Percentiles rank a stretch among this genome's conserved stretches.
Evolutionary conservation across 371 early-diverging fungal genomes (phyloP).

Genomic region (Lichtheimia ornata): DNA sequence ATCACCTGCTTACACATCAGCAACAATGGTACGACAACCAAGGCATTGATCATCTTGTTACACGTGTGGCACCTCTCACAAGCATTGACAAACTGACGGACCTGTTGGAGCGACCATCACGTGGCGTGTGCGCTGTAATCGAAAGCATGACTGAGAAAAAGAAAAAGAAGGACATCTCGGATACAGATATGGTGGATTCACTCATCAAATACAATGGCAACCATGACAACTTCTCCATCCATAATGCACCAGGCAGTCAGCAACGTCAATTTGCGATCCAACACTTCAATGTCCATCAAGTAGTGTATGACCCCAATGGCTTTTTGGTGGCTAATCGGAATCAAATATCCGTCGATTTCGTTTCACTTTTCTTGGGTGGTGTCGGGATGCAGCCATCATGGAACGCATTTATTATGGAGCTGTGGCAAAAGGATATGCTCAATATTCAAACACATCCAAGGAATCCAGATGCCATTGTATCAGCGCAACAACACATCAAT

Average conservation of each 20-base stretch:
- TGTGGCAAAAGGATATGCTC: constrained; percentile 28
- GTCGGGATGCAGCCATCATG: constrained; percentile 58
- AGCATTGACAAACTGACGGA: constrained; percentile 31
- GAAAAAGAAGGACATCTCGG: constrained; percentile 38
- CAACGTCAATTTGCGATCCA: constrained; percentile 68
- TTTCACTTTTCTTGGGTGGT: constrained; percentile 71
- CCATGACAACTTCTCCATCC: constrained; percentile 43
- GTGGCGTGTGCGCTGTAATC: constrained; percentile 59
- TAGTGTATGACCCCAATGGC: constrained; percentile 74
- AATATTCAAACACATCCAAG: constrained; percentile 52
- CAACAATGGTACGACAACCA: constrained; percentile 2
- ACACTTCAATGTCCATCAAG: constrained; percentile 71
- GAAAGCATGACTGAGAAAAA: constrained; percentile 50
- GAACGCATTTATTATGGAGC: constrained; percentile 39
- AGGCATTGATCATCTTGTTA: constrained; percentile 50
- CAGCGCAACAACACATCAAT: constrained; percentile 54
- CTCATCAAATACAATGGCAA: constrained; percentile 42
- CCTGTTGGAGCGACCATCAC: constrained; percentile 43
- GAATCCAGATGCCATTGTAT: constrained; percentile 48
- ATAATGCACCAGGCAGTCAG: constrained; percentile 42
- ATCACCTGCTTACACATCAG: neutral
- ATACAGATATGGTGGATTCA: constrained; percentile 43
- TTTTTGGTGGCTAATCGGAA: constrained; percentile 78
- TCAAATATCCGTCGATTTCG: constrained; percentile 78
- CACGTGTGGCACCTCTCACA: constrained; percentile 3